Conservation (phyloP, 495 filamentous ascomycete species). For the Haplographium delicatum region DNA sequence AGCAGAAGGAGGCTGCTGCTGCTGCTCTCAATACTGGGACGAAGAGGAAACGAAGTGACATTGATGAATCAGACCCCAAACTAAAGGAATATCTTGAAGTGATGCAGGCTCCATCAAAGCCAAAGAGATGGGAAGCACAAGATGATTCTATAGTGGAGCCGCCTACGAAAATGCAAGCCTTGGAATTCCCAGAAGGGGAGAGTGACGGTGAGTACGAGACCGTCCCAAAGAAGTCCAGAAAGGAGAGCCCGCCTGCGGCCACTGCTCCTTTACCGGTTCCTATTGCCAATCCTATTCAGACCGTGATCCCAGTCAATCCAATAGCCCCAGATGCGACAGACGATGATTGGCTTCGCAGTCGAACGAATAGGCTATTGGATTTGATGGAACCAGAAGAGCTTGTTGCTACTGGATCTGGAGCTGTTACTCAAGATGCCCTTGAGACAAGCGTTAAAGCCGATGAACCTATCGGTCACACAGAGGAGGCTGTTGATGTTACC, state of each 20-base stretch:
- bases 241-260: constrained; percentile 21
- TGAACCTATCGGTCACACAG: neutral
- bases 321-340: constrained; percentile 50
- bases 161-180: constrained; percentile 36
- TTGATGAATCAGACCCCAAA: constrained; percentile 61
- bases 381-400: constrained; percentile 59
- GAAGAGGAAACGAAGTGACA: constrained; percentile 49
- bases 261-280: neutral
- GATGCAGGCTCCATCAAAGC: constrained; percentile 66
- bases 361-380: constrained; percentile 85
- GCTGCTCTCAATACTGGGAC: constrained; percentile 19
- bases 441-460: constrained; percentile 3
- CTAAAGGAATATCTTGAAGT: constrained; percentile 81
- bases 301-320: constrained; percentile 3
- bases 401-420: neutral
- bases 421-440: neutral
- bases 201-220: constrained; percentile 65
- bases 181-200: constrained; percentile 38
- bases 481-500: neutral
- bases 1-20: constrained; percentile 18
- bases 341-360: constrained; percentile 87
- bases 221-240: constrained; percentile 41
- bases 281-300: neutral
- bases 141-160: constrained; percentile 40
- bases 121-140: constrained; percentile 62